phyloP scores from a whole-genome alignment of 495 filamentous ascomycete species.

The Hyaloscypha variabilis region DNA sequence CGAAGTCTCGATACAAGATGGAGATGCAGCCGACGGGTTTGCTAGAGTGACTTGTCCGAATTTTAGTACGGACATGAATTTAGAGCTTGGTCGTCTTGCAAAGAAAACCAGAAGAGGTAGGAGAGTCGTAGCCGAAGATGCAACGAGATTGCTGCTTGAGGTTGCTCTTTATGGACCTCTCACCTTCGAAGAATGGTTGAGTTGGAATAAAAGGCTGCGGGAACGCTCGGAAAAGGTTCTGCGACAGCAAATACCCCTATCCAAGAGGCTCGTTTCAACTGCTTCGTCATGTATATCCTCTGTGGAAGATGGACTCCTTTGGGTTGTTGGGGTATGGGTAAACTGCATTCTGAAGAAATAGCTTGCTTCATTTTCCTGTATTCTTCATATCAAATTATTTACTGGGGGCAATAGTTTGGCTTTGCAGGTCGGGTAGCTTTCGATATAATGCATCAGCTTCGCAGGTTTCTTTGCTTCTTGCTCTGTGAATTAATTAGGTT shows the following conservation, averaged over 20 bases:
- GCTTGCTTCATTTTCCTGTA: neutral
- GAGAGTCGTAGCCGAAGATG: conserved; percentile 7
- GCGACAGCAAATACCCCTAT: neutral
- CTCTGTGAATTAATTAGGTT: neutral
- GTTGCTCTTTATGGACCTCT: conserved; percentile 24
- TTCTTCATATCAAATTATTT: neutral
- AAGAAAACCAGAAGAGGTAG: conserved; percentile 2
- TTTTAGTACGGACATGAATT: conserved; percentile 5
- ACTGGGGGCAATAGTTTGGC: neutral
- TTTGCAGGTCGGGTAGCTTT: neutral
- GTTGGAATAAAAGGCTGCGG: neutral
- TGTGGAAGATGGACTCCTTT: neutral
- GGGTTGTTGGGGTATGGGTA: neutral
- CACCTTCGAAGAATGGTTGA: conserved; percentile 13
- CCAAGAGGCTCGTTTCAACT: conserved; percentile 5
- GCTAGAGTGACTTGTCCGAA: conserved; percentile 7
- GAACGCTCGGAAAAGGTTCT: neutral
- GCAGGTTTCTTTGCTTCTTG: neutral
- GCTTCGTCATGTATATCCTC: neutral
- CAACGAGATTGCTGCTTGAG: conserved; percentile 8
- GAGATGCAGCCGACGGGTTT: conserved; percentile 8
- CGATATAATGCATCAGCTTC: neutral
- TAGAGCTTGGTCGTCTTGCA: neutral
- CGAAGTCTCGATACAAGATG: conserved; percentile 6
- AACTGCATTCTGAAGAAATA: neutral